Conservation (phyloP, 345 rosid genomes). For the Eucalyptus pauciflora region DNA sequence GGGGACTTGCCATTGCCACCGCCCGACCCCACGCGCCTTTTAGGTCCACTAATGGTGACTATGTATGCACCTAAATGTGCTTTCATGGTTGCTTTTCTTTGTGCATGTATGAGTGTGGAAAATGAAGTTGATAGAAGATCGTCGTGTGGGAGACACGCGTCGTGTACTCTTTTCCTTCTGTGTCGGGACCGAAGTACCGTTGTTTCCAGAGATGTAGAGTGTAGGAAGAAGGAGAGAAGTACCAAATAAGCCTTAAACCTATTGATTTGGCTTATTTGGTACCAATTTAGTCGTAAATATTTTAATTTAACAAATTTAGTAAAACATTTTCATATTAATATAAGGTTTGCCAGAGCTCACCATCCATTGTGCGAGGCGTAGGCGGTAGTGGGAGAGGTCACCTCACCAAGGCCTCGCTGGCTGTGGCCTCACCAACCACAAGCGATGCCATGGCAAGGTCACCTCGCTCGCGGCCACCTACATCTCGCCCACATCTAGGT, state of each 20-base stretch:
- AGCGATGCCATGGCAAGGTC: no score
- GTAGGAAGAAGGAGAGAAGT: background rate
- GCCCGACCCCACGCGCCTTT: background rate
- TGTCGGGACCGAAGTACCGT: fast-evolving
- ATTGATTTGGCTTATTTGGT: fast-evolving
- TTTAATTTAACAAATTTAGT: background rate
- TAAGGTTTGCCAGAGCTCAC: no score
- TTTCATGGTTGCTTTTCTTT: background rate
- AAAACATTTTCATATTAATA: background rate
- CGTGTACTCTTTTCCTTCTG: background rate
- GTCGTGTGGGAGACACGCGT: background rate
- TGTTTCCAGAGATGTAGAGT: background rate
- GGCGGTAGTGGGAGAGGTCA: no score
- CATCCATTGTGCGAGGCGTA: no score
- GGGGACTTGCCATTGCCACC: background rate
- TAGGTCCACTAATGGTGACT: background rate
- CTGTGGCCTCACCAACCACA: no score
- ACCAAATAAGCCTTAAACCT: fast-evolving
- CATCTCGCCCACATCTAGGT: no score
- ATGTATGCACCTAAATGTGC: background rate
- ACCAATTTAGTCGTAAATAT: fast-evolving
- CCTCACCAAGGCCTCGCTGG: no score
- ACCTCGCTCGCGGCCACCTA: fast-evolving
- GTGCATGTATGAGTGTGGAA: background rate
- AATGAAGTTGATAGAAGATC: background rate